Evolutionary conservation across 257 asterid species (phyloP).

Genomic region (Rauvolfia tetraphylla): DNA sequence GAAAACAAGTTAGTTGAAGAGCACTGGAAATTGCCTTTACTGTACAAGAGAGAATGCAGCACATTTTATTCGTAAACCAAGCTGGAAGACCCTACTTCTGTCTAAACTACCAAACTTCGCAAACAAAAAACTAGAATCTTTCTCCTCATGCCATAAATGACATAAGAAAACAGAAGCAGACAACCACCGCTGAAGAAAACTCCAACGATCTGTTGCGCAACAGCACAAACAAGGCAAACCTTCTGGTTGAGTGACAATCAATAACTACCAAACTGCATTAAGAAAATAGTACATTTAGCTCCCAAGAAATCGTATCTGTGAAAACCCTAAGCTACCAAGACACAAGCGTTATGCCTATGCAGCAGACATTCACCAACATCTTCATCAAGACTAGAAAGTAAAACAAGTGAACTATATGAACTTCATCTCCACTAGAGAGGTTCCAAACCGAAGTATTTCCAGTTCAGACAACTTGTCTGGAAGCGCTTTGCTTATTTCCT

Average conservation of each 20-base stretch:
- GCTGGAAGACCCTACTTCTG: not conserved
- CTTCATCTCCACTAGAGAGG: not conserved
- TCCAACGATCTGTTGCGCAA: not conserved
- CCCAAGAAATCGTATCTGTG: not conserved
- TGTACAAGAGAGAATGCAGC: not conserved
- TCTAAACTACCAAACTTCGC: not conserved
- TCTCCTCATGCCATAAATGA: not conserved
- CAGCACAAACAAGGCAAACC: not conserved
- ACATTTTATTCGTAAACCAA: not conserved
- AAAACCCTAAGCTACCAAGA: not conserved
- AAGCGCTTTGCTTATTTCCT: not conserved
- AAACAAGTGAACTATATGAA: not conserved
- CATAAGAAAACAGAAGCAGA: not conserved
- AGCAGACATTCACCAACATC: not conserved
- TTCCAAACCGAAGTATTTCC: not conserved
- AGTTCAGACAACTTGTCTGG: not conserved
- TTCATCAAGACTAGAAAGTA: not conserved
- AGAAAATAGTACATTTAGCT: not conserved
- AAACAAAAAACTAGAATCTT: not conserved
- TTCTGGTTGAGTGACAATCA: not conserved
- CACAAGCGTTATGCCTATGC: not conserved
- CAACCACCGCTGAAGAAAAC: not conserved
- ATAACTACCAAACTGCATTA: not conserved
- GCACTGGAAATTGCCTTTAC: constrained; percentile 3
- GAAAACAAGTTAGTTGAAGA: constrained; percentile 4